A percentile compares a stretch with the other conserved stretches of the same genome.
phyloP scores from a whole-genome alignment of 2,329 filamentous ascomycete species.

The Fusarium albosuccineum region DNA sequence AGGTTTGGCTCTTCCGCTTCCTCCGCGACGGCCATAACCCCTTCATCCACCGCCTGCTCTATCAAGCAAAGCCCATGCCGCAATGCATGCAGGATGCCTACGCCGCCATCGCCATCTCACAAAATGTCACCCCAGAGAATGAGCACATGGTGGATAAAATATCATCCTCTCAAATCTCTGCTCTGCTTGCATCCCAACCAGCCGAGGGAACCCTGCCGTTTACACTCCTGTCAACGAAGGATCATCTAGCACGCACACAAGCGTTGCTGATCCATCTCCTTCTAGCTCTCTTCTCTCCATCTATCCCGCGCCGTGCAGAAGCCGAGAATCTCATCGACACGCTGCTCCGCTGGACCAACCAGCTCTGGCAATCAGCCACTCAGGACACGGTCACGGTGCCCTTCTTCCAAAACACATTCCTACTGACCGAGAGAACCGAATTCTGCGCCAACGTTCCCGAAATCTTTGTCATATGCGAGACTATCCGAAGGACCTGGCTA shows the following conservation, averaged over 20 bases:
- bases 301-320: conserved; percentile 2
- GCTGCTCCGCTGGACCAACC: neutral
- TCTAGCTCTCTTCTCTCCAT: conserved; percentile 4
- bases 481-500: conserved; percentile 1
- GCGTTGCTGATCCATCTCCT: conserved; percentile 6
- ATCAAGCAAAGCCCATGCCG: neutral
- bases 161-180: neutral
- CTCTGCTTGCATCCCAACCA: neutral
- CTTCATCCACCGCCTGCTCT: conserved; percentile 5
- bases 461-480: neutral
- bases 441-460: neutral
- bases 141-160: neutral
- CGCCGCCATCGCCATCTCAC: conserved; percentile 1
- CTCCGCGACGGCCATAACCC: conserved; percentile 8
- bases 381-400: neutral
- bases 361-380: conserved; percentile 3
- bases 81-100: conserved; percentile 7
- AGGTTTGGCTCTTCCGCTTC: conserved; percentile 7
- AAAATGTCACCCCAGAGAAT: neutral
- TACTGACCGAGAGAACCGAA: too few species aligned
- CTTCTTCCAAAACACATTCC: neutral
- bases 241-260: conserved; percentile 10
- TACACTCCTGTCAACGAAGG: neutral
- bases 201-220: neutral
- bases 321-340: neutral